Percentiles rank a stretch among this genome's conserved stretches.
Evolutionary conservation across 148 eudicot species (phyloP).

Genomic region (Cornus suecica): DNA sequence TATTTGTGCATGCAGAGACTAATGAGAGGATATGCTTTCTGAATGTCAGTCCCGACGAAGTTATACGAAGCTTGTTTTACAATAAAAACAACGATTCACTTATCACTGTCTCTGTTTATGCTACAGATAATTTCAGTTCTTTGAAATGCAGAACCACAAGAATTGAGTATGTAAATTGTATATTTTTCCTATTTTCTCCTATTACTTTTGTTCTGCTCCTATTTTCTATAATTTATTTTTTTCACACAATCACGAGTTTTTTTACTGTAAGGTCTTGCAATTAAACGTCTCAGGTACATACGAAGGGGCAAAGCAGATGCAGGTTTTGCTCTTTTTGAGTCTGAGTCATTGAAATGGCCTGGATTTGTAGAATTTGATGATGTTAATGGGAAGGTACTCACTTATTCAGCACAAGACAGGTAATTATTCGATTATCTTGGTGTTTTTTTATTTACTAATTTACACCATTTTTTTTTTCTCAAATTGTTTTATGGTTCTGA

Average conservation of each 20-base stretch:
- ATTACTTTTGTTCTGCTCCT: neutral
- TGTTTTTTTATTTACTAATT: neutral
- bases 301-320: conserved; percentile 92
- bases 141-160: conserved; percentile 96
- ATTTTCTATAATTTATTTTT: neutral
- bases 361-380: conserved; percentile 99
- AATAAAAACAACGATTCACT: conserved; percentile 95
- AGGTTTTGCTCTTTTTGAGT: conserved; percentile 94
- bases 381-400: conserved; percentile 88
- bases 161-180: conserved; percentile 62
- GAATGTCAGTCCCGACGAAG: conserved; percentile 88
- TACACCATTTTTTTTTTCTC: neutral
- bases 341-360: conserved; percentile 97
- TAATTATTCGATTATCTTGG: conserved; percentile 11
- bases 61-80: conserved; percentile 93
- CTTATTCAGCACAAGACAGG: conserved; percentile 90
- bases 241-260: neutral
- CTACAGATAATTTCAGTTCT: conserved; percentile 90
- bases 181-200: too few species aligned
- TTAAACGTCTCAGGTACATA: conserved; percentile 56
- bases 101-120: conserved; percentile 95
- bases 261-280: neutral
- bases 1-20: conserved; percentile 60
- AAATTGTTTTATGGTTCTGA: conserved; percentile 5
- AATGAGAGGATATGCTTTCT: conserved; percentile 91